phyloP scores from a whole-genome alignment of 2,329 filamentous ascomycete genomes.

The Penicillium sumatraense region DNA sequence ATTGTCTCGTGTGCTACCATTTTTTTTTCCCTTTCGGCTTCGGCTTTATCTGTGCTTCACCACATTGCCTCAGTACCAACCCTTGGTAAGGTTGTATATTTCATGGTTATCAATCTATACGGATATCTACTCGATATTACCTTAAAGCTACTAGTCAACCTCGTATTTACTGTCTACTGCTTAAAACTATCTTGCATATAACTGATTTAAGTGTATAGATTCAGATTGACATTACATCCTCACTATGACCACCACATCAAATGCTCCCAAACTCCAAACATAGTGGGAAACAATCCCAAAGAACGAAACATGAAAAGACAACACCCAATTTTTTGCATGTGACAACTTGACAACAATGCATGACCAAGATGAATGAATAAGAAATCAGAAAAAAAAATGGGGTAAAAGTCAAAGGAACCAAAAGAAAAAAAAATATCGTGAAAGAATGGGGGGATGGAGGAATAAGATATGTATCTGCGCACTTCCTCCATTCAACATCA shows the following conservation, averaged over 20 bases:
- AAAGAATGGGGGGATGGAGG: not conserved
- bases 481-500: not conserved
- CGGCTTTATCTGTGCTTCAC: not conserved
- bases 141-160: too few species aligned
- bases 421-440: not conserved
- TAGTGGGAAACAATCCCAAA: too few species aligned
- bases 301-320: not conserved
- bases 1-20: too few species aligned
- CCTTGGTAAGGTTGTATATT: too few species aligned
- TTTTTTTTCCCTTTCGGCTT: too few species aligned
- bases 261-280: constrained; percentile 10
- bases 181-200: too few species aligned
- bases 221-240: constrained; percentile 2
- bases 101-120: too few species aligned
- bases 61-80: too few species aligned
- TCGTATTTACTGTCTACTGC: too few species aligned
- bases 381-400: not conserved
- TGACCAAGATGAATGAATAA: not conserved
- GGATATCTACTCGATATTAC: too few species aligned
- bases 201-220: constrained; percentile 16
- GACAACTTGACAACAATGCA: not conserved
- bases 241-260: not conserved
- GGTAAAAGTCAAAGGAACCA: not conserved
- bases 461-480: not conserved
- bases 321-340: constrained; percentile 18